Evolutionary conservation across 306 rosid species (phyloP), one percentile per base, ranked within the genome.

Genomic region (Ceratonia siliqua): DNA sequence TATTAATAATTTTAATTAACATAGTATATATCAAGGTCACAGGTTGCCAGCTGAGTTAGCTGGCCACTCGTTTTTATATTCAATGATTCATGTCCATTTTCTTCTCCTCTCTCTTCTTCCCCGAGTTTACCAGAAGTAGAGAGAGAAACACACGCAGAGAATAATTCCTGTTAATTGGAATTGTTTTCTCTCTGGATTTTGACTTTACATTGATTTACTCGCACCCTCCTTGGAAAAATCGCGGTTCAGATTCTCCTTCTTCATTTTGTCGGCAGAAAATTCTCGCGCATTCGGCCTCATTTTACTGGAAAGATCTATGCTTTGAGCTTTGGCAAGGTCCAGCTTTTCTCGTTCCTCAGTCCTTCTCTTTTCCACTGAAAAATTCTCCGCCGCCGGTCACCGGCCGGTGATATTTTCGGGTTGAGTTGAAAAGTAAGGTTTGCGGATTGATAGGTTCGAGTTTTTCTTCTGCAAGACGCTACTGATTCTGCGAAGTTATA

Each of bases 61-160:
- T 91, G 91, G 76, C 98, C 89, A 89, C 93, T 85, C 86, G 80
- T 62, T 88, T 90, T 81, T 73, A 80, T 84, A 62, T 82, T 50
- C 33, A 21, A 81, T 68, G 75, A 64, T 78, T 22, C 0, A 25
- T 75, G 54, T 63, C 32, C 6, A 45, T n/a, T 71, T 12, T 22
- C 21, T 25, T 46, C 75, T 39, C 3, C 53, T 30, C 43, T 62
- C 70, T 43, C 73, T 74, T 56, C 78, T 59, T 45, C 82, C 73
- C 55, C 79, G 73, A 84, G 75, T 79, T 78, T 76, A 80, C 88
- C 87, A 82, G 82, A 83, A 65, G 76, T 25, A 53, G 25, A 55
- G 64, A 30, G 35, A 62, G 76, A 69, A 57, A 78, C 42, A 54
- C 57, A 55, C 25, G 56, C 59, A 72, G 25, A 76, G 76, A 71